Conservation (phyloP, 1,139 yeast genomes). For the Sugiyamaella japonica region DNA sequence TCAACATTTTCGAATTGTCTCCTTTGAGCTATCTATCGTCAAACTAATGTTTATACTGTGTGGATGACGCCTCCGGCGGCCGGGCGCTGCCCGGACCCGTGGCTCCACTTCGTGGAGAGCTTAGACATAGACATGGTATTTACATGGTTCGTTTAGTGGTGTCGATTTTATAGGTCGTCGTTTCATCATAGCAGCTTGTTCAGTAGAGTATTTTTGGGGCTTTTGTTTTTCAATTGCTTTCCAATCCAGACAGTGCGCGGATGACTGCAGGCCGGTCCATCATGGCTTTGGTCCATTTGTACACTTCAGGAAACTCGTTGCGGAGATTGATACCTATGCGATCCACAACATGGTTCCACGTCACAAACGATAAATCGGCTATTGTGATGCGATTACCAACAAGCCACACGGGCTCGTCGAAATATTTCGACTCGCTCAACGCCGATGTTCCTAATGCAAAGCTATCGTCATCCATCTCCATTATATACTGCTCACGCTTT, state of each 20-base stretch:
- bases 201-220: not conserved
- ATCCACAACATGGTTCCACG: constrained; percentile 96
- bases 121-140: constrained; percentile 13
- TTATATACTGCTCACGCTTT: constrained; percentile 82
- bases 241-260: constrained; percentile 39
- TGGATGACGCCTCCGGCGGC: not conserved
- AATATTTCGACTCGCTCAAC: constrained; percentile 77
- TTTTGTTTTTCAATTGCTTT: constrained; percentile 23
- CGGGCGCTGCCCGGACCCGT: not conserved
- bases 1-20: constrained; percentile 7
- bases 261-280: constrained; percentile 41
- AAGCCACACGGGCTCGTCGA: constrained; percentile 93
- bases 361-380: constrained; percentile 90
- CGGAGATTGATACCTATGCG: constrained; percentile 86
- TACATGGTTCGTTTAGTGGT: constrained; percentile 10
- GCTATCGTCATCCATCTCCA: constrained; percentile 87
- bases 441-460: constrained; percentile 90
- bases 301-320: constrained; percentile 90
- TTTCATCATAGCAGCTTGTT: constrained; percentile 12
- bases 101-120: not conserved
- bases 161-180: constrained; percentile 1
- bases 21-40: not conserved
- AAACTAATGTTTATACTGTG: not conserved
- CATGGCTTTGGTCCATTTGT: constrained; percentile 73
- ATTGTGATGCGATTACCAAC: constrained; percentile 89